phyloP scores from a whole-genome alignment of 257 asterid species.

The Parsonsia alboflavescens region DNA sequence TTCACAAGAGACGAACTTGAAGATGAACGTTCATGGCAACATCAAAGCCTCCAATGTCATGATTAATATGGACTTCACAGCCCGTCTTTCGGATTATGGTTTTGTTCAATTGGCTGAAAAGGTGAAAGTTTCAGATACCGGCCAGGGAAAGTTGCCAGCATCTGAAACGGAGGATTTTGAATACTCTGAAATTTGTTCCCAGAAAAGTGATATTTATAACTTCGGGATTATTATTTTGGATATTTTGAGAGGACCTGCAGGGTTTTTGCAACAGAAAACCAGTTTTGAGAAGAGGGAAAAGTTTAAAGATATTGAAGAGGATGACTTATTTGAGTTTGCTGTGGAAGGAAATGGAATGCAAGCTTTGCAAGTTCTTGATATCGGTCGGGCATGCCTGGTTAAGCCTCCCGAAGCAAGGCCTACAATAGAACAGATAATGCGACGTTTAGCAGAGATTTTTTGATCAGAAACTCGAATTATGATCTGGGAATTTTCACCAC shows the following conservation, averaged over 20 bases:
- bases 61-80: conserved; percentile 45
- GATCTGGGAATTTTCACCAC: too few species aligned
- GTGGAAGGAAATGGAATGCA: conserved; percentile 25
- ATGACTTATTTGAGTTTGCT: conserved; percentile 22
- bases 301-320: background rate
- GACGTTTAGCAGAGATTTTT: conserved; percentile 3
- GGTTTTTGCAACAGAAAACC: background rate
- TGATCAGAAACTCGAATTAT: background rate
- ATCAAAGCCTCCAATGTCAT: conserved; percentile 50
- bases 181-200: conserved; percentile 21
- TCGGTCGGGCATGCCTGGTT: conserved; percentile 35
- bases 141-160: conserved; percentile 17
- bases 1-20: conserved; percentile 31
- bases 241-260: conserved; percentile 27
- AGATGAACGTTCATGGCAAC: conserved; percentile 51
- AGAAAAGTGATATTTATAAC: conserved; percentile 40
- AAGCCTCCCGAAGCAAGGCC: conserved; percentile 35
- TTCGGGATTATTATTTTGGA: conserved; percentile 50
- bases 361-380: conserved; percentile 22
- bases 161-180: background rate
- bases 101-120: conserved; percentile 40
- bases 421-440: conserved; percentile 24
- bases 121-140: conserved; percentile 24
- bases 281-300: too few species aligned
- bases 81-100: conserved; percentile 45